phyloP scores from a whole-genome alignment of 345 rosid species.

The Boechera retrofracta region DNA sequence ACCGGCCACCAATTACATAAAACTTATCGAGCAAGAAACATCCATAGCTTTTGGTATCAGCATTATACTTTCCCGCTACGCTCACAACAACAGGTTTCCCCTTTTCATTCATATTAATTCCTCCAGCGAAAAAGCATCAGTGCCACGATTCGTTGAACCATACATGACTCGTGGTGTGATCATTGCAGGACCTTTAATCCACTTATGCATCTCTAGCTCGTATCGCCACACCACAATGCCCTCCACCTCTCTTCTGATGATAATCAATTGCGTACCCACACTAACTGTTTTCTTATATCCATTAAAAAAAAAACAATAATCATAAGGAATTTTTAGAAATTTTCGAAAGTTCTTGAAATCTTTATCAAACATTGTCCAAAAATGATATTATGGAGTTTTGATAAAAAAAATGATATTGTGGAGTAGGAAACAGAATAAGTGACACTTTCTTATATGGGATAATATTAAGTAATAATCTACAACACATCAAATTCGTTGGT shows the following conservation, averaged over 20 bases:
- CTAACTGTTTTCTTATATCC: slow-evolving; percentile 50
- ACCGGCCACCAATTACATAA: slow-evolving; percentile 67
- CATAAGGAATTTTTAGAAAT: slow-evolving; percentile 63
- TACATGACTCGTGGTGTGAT: slow-evolving; percentile 47
- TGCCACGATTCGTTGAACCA: slow-evolving; percentile 65
- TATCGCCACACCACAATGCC: slow-evolving; percentile 65
- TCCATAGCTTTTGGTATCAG: slow-evolving; percentile 59
- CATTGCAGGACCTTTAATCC: slow-evolving; percentile 64
- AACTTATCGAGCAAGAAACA: slow-evolving; percentile 64
- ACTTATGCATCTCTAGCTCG: slow-evolving; percentile 58
- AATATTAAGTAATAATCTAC: too few relatives aligned
- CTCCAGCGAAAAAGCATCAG: slow-evolving; percentile 65
- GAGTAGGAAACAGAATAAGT: slow-evolving; percentile 30
- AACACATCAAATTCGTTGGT: too few relatives aligned
- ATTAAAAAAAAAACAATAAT: too few relatives aligned
- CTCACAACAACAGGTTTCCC: slow-evolving; percentile 41
- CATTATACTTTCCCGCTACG: slow-evolving; percentile 35
- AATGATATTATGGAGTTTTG: too few relatives aligned
- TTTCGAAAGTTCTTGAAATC: slow-evolving; percentile 50
- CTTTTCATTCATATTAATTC: slow-evolving; percentile 42
- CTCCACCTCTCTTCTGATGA: slow-evolving; percentile 60
- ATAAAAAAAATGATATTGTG: slow-evolving; percentile 46
- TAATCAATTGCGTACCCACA: slow-evolving; percentile 67
- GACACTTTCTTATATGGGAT: slow-evolving; percentile 44
- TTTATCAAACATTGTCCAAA: slow-evolving; percentile 27